Evolutionary conservation across 108 stramenopile species (phyloP).

Genomic region (Aureococcus anophagefferens): DNA sequence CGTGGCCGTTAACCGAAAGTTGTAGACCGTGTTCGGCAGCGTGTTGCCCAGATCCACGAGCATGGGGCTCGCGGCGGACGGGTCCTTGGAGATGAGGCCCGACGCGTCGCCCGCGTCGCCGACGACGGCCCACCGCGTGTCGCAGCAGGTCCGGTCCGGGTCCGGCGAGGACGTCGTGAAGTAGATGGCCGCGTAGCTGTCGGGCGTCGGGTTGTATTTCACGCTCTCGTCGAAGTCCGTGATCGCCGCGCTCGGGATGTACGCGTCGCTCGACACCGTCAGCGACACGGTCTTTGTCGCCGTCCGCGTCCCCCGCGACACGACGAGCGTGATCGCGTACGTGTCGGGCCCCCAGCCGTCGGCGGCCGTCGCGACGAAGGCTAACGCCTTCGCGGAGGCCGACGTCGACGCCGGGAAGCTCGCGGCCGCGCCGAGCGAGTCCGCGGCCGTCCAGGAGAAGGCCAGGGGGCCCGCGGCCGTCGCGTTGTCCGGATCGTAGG

Average conservation of each 20-base stretch:
- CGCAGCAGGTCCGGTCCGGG: background rate
- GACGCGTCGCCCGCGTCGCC: background rate
- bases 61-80: background rate
- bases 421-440: background rate
- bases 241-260: background rate
- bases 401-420: background rate
- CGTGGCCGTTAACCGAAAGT: background rate
- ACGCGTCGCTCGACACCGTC: background rate
- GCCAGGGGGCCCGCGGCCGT: background rate
- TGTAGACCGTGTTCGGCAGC: background rate
- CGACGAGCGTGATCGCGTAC: background rate
- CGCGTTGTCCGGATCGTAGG: background rate
- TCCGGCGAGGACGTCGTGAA: background rate
- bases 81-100: background rate
- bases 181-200: background rate
- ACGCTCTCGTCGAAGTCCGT: background rate
- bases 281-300: background rate
- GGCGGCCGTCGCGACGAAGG: background rate
- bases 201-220: background rate
- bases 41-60: background rate
- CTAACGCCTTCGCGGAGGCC: background rate
- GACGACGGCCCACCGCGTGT: background rate
- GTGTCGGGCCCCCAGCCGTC: background rate
- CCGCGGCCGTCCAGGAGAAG: background rate
- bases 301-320: background rate